A percentile compares a stretch with the other conserved stretches of the same genome.
Evolutionary conservation across 176 grass and related monocot species (phyloP).

Genomic region (Raddia distichophylla): DNA sequence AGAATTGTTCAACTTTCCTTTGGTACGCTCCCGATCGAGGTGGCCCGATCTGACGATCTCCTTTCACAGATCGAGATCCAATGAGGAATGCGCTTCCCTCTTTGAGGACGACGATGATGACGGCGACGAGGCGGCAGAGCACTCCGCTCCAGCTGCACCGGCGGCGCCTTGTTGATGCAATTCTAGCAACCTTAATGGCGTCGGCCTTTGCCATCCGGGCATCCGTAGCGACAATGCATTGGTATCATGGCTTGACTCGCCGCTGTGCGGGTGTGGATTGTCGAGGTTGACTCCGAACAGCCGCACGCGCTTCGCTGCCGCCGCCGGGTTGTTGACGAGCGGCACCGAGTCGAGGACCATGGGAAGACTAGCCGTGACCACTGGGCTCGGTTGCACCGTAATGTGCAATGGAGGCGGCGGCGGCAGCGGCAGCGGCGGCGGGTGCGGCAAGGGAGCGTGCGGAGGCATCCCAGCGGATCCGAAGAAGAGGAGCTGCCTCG

Average conservation of each 20-base stretch:
- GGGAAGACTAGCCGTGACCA: conserved; percentile 28
- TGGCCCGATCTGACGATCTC: background rate
- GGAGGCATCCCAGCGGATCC: conserved; percentile 37
- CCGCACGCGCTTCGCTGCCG: conserved; percentile 74
- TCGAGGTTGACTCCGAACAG: conserved; percentile 97
- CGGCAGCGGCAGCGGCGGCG: background rate
- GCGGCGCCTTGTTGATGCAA: conserved; percentile 35
- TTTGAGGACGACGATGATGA: conserved; percentile 71
- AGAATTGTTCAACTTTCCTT: conserved; percentile 76
- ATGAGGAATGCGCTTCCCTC: conserved; percentile 73
- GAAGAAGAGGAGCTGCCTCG: conserved; percentile 59
- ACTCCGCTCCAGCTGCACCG: conserved; percentile 36
- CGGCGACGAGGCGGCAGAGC: conserved; percentile 48
- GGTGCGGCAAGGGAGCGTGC: conserved; percentile 47
- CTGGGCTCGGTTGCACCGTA: conserved; percentile 46
- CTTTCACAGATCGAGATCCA: conserved; percentile 95
- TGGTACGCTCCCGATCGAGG: conserved; percentile 30
- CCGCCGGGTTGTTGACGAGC: conserved; percentile 41
- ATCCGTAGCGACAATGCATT: conserved; percentile 60
- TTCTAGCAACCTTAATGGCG: conserved; percentile 47
- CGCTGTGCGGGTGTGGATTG: conserved; percentile 47
- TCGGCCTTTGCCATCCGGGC: conserved; percentile 62
- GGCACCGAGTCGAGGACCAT: conserved; percentile 76
- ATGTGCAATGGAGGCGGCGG: conserved; percentile 47
- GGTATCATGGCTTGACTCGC: conserved; percentile 41